Base-by-base conservation (phyloP, 352 stramenopile species). In the Phytophthora cactorum region DNA sequence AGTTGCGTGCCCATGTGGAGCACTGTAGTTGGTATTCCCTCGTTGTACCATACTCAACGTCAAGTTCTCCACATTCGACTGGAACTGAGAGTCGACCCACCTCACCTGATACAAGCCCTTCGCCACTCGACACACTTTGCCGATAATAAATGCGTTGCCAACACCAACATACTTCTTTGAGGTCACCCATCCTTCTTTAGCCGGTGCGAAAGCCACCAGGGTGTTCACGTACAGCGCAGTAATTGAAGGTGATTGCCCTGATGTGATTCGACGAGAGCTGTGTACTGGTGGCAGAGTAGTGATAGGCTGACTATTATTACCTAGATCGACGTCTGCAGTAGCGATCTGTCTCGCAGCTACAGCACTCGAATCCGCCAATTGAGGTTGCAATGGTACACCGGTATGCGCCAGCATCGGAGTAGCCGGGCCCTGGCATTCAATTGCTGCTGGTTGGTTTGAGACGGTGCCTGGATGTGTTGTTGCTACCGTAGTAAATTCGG, bases 51-150 rank as follows among this genome's bases (percentile, higher is more conserved):
- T 55, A 14, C 41, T 60, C 1, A 71, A 9, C 0, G 28, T 67
- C 3, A 53, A 8, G 12, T 29, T 59, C 29, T 66, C 51, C 3
- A 45, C 15, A 15, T 45, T 14, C 3, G 22, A 39, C 29, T 71
- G 56, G 10, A 66, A 66, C 15, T 66, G 63, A n/a, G 63, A 58
- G 38, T 71, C 56, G 3, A 71, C 11, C 63, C 63, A 66, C 14
- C 27, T 22, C 11, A 71, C 6, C n/a, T 66, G 34, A 6, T 51
- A 60, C 8, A 72, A 31, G 0, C 41, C 51, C 39, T 66, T 53
- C 38, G 56, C 52, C 29, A 66, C 15, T 2, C 39, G 46, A 46
- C 44, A 57, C 4, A 71, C 52, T 34, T 49, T 28, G 5, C 38
- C 47, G 31, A 63, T 32, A 1, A 61, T 65, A 32, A 46, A 65